A percentile compares a stretch with the other conserved stretches of the same genome.
These are phyloP conservation scores for Cryptococcus maquisensis DNA, from an alignment of 1,284 basidiomycete genomes.

Conservation along the genomic window DNA sequence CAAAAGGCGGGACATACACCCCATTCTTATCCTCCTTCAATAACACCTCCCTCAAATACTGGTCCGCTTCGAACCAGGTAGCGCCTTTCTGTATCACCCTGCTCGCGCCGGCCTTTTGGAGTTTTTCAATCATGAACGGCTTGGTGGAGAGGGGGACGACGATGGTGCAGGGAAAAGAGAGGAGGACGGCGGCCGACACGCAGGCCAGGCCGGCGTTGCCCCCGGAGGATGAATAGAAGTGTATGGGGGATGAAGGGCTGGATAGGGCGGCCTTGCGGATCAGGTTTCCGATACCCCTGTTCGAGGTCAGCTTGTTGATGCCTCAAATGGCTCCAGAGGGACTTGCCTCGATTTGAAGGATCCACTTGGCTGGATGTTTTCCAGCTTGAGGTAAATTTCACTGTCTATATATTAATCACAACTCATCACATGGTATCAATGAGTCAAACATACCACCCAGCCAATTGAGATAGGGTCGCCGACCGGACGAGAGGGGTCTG, in stretches of 20 bases:
- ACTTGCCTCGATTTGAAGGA: conserved; percentile 35
- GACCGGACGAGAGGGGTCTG: conserved; percentile 28
- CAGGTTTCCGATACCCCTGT: conserved; percentile 30
- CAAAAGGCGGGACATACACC: conserved; percentile 32
- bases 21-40: conserved; percentile 15
- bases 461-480: conserved; percentile 20
- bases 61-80: conserved; percentile 26
- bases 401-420: conserved; percentile 5
- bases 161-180: conserved; percentile 22
- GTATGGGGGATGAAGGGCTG: conserved; percentile 9
- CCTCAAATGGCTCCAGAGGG: neutral
- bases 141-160: conserved; percentile 25
- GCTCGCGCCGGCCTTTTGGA: conserved; percentile 19
- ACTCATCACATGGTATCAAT: neutral
- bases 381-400: conserved; percentile 29
- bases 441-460: conserved; percentile 26
- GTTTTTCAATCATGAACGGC: conserved; percentile 23
- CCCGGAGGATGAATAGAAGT: conserved; percentile 30
- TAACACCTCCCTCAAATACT: conserved; percentile 16
- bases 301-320: neutral
- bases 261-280: conserved; percentile 13
- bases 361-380: conserved; percentile 30
- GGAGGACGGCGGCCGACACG: conserved; percentile 17
- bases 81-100: conserved; percentile 22
- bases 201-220: conserved; percentile 34